Evolutionary conservation across 108 stramenopile genomes (phyloP).

Genomic region (Tribonema minus): DNA sequence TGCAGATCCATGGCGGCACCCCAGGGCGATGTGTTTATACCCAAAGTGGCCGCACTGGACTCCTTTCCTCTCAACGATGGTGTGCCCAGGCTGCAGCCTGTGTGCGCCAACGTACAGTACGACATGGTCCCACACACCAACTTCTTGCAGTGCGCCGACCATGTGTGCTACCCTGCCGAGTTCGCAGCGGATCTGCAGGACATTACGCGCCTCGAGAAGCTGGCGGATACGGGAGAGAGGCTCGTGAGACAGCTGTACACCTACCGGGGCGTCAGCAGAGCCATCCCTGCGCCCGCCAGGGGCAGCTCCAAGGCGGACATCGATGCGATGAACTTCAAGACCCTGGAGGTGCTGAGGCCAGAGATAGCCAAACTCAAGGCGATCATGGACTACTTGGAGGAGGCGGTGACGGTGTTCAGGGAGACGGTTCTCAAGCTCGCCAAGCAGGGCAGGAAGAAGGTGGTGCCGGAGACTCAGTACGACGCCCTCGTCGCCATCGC

Average conservation of each 20-base stretch:
- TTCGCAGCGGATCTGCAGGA: conserved; percentile 35
- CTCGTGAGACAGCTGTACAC: conserved; percentile 54
- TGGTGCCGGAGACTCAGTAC: conserved; percentile 49
- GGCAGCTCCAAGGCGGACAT: conserved; percentile 36
- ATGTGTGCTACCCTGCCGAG: conserved; percentile 24
- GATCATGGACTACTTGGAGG: conserved; percentile 50
- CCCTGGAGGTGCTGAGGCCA: conserved; percentile 45
- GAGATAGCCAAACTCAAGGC: conserved; percentile 49
- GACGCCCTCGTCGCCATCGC: conserved; percentile 51
- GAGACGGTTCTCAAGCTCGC: conserved; percentile 37
- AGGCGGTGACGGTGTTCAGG: conserved; percentile 32
- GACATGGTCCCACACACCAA: conserved; percentile 34
- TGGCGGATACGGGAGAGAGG: conserved; percentile 35
- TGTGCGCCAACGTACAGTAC: conserved; percentile 15
- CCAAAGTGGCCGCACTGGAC: no score
- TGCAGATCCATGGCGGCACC: no score
- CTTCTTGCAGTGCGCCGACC: conserved; percentile 32
- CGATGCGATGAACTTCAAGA: conserved; percentile 39
- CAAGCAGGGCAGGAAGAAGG: conserved; percentile 7
- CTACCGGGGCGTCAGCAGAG: conserved; percentile 40
- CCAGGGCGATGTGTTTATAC: no score
- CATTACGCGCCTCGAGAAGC: conserved; percentile 26
- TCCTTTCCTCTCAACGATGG: conserved; percentile 19
- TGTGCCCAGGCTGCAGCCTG: conserved; percentile 24
- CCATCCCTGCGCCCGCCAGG: conserved; percentile 50